These are phyloP conservation scores for Termitomyces sp. DNA, from an alignment of 768 basidiomycete genomes.

Conservation along the genomic window DNA sequence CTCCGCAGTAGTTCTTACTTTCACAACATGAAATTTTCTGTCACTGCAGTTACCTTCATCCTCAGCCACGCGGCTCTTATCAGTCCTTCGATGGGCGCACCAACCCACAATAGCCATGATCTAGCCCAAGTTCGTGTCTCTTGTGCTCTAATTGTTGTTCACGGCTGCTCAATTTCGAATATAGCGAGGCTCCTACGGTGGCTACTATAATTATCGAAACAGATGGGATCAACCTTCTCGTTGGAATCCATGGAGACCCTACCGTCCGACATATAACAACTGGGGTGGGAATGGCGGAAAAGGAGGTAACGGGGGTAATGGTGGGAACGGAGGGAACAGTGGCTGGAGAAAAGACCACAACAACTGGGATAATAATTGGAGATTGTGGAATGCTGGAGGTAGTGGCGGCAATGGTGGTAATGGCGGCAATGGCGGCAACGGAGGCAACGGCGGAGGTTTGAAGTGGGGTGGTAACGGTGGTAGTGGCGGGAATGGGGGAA, in stretches of 20 bases:
- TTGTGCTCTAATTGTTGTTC: not conserved
- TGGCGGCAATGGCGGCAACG: not conserved
- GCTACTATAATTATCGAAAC: not conserved
- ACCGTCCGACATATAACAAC: not conserved
- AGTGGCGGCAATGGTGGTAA: not conserved
- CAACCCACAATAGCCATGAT: not conserved
- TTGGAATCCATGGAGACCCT: not conserved
- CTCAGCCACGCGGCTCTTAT: not conserved
- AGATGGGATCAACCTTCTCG: not conserved
- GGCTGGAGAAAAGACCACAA: not conserved
- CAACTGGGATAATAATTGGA: not conserved
- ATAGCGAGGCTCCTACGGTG: not conserved
- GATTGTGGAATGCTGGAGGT: not conserved
- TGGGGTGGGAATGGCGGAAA: not conserved
- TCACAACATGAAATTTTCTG: not conserved
- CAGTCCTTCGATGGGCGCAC: not conserved
- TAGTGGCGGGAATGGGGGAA: too few species aligned
- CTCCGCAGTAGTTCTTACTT: not conserved
- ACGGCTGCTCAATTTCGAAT: not conserved
- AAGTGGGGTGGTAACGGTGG: not conserved
- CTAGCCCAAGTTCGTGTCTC: not conserved
- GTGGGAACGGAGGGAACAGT: not conserved
- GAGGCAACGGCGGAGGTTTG: not conserved
- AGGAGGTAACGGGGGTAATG: not conserved
- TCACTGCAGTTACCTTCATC: too few species aligned